phyloP scores from a whole-genome alignment of 495 filamentous ascomycete genomes.

The Aspergillus kassunensis region DNA sequence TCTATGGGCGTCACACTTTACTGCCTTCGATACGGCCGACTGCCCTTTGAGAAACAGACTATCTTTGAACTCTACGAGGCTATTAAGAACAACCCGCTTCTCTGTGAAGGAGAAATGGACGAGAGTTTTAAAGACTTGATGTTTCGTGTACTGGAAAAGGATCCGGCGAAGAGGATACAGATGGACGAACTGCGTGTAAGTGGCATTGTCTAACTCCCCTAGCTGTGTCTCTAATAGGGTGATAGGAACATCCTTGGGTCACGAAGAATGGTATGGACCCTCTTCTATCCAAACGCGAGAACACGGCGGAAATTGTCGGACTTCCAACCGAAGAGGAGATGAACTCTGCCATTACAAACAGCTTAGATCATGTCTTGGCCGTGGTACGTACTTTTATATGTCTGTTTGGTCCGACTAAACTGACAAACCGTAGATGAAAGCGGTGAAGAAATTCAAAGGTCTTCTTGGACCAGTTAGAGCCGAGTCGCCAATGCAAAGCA shows the following conservation, averaged over 20 bases:
- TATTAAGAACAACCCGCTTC: conserved; percentile 63
- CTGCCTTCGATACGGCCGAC: conserved; percentile 80
- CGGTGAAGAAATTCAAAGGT: conserved; percentile 80
- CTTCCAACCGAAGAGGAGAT: conserved; percentile 84
- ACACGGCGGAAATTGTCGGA: conserved; percentile 74
- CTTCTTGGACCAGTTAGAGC: conserved; percentile 47
- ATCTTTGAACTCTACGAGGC: conserved; percentile 86
- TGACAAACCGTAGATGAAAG: conserved; percentile 69
- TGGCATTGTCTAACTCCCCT: not conserved
- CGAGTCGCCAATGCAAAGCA: conserved; percentile 48
- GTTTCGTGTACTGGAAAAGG: conserved; percentile 65
- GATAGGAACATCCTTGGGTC: conserved; percentile 89
- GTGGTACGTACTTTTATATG: conserved; percentile 54
- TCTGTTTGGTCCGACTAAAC: not conserved
- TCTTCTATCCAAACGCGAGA: conserved; percentile 77
- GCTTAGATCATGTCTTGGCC: conserved; percentile 75
- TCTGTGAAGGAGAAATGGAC: conserved; percentile 45
- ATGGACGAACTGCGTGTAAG: conserved; percentile 79
- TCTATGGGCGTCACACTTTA: conserved; percentile 97
- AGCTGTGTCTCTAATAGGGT: conserved; percentile 10
- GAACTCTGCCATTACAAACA: conserved; percentile 83
- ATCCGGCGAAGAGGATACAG: conserved; percentile 71
- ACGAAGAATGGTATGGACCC: conserved; percentile 78
- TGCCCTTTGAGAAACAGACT: conserved; percentile 76
- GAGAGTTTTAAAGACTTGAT: conserved; percentile 66